phyloP scores from a whole-genome alignment of 371 early-diverging fungal genomes.

The Mortierella polycephala region DNA sequence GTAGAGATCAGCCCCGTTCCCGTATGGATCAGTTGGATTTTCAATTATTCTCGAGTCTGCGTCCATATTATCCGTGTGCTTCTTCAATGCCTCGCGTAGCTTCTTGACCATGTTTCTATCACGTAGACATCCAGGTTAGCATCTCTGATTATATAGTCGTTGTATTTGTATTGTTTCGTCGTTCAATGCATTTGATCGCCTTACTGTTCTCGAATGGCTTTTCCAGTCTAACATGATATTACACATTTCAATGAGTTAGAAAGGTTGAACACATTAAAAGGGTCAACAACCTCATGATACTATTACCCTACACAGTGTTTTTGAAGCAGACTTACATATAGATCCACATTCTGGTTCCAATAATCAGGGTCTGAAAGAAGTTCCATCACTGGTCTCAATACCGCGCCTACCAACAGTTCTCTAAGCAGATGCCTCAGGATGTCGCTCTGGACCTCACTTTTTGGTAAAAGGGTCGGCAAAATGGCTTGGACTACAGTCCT shows the following conservation, averaged over 20 bases:
- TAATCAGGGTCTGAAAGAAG: slow-evolving; percentile 86
- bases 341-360: slow-evolving; percentile 82
- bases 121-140: neutral
- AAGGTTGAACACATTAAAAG: neutral
- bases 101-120: slow-evolving; percentile 74
- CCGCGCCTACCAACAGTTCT: slow-evolving; percentile 77
- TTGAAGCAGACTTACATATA: slow-evolving; percentile 58
- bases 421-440: slow-evolving; percentile 73
- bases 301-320: neutral
- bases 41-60: slow-evolving; percentile 26
- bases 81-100: slow-evolving; percentile 76
- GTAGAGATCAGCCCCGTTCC: slow-evolving; percentile 57
- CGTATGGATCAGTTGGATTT: slow-evolving; percentile 28
- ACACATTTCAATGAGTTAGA: neutral
- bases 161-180: slow-evolving; percentile 22
- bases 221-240: slow-evolving; percentile 57
- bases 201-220: slow-evolving; percentile 74
- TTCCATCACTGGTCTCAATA: slow-evolving; percentile 78
- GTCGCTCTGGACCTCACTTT: slow-evolving; percentile 64
- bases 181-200: slow-evolving; percentile 12
- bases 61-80: slow-evolving; percentile 67
- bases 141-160: neutral
- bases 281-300: neutral
- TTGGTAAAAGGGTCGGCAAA: slow-evolving; percentile 68
- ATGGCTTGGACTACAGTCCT: slow-evolving; percentile 71